phyloP scores from a whole-genome alignment of 495 filamentous ascomycete species.

The Penicillium macrosclerotiorum region DNA sequence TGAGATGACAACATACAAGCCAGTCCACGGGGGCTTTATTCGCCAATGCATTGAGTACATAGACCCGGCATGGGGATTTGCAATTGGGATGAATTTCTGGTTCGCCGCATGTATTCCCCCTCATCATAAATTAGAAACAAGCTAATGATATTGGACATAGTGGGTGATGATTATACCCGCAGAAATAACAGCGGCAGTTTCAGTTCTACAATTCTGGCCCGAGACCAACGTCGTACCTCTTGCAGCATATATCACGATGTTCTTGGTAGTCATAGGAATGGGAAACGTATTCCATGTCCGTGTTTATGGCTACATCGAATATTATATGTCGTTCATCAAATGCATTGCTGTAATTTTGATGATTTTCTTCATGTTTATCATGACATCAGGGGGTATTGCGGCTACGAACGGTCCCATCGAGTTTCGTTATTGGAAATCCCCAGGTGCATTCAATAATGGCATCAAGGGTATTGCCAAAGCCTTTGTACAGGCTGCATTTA shows the following conservation, averaged over 20 bases:
- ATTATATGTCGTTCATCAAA: constrained; percentile 31
- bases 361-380: constrained; percentile 35
- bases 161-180: constrained; percentile 34
- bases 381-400: constrained; percentile 30
- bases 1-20: constrained; percentile 32
- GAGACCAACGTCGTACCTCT: constrained; percentile 22
- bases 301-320: constrained; percentile 28
- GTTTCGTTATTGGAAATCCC: constrained; percentile 28
- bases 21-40: constrained; percentile 31
- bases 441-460: constrained; percentile 31
- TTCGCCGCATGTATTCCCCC: constrained; percentile 18
- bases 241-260: constrained; percentile 30
- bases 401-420: constrained; percentile 27
- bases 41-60: constrained; percentile 30
- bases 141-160: too few species aligned
- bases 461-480: constrained; percentile 32
- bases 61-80: constrained; percentile 30
- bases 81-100: constrained; percentile 33
- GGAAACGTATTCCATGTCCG: constrained; percentile 26
- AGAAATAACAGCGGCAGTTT: constrained; percentile 30
- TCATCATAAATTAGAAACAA: too few species aligned
- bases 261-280: constrained; percentile 16
- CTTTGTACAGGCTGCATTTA: constrained; percentile 29
- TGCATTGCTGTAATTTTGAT: constrained; percentile 23
- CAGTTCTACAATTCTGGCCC: constrained; percentile 28